Percentiles rank a stretch among this genome's conserved stretches.
phyloP scores from a whole-genome alignment of 352 stramenopile genomes.

The Thalassiosira hispida region DNA sequence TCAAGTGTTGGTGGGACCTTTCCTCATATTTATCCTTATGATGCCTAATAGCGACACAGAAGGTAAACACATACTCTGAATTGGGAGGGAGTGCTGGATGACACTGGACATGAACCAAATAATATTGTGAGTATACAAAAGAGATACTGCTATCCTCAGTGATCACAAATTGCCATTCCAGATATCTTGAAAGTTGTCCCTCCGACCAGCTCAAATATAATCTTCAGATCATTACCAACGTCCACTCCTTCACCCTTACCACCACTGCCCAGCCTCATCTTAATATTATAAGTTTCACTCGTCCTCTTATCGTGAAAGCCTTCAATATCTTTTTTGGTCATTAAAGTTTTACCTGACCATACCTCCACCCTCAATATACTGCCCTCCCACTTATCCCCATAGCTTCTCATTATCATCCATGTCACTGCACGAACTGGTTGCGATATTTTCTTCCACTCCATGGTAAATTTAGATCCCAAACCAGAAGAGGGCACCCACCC shows the following conservation, averaged over 20 bases:
- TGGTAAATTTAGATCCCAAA: slow-evolving; percentile 51
- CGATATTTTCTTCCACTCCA: slow-evolving; percentile 61
- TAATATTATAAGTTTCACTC: slow-evolving; percentile 48
- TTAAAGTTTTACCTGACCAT: slow-evolving; percentile 31
- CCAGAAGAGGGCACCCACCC: slow-evolving; percentile 57
- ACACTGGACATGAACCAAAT: no score
- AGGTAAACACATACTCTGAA: no score
- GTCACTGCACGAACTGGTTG: slow-evolving; percentile 61
- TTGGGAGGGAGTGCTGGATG: no score
- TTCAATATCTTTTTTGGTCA: slow-evolving; percentile 49
- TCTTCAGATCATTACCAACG: slow-evolving; percentile 41
- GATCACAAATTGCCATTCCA: slow-evolving; percentile 61
- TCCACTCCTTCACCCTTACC: slow-evolving; percentile 4
- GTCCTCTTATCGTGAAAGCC: slow-evolving; percentile 65
- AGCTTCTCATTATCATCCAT: slow-evolving; percentile 80
- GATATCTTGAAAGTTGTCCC: slow-evolving; percentile 61
- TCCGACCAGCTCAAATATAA: slow-evolving; percentile 51
- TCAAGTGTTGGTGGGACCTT: no score
- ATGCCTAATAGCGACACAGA: no score
- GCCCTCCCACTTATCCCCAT: slow-evolving; percentile 76
- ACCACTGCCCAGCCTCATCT: slow-evolving; percentile 35
- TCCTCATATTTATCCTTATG: no score
- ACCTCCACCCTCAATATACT: slow-evolving; percentile 60
- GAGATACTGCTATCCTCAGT: no score
- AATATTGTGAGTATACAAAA: no score